Base-by-base conservation (phyloP, 441 rosid species). In the Breynia disticha region DNA sequence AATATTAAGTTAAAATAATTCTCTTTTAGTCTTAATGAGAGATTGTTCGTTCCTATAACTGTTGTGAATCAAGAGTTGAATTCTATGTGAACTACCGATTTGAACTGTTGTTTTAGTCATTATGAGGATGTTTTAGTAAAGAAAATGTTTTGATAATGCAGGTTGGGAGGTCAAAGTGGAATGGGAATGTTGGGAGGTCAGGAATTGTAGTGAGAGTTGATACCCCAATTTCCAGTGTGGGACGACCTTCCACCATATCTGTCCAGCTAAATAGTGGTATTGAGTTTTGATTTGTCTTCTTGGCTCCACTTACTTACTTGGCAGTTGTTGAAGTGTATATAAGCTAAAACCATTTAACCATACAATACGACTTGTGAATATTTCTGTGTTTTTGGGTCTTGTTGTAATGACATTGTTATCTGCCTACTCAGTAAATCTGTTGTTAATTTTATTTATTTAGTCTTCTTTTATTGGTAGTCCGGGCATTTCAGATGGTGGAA, bases 161-260 rank as follows among this genome's bases (percentile, higher is more conserved):
- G 97, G 51, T 73, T 70, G 95, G 97, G 5, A 69, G 96, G 64
- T 90, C 97, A 3, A 90, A 83, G 72, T 84, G 97, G 95, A 87
- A 87, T 50, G 93, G 93, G 12, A 81, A 82, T 69, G 66, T 76
- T 0, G 98, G 96, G 57, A 82, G 78, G 63, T 79, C 88, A 7
- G 96, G 98, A 52, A 35, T 91, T 14, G 97, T 88, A 12, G 47
- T 86, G 55, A 73, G 86, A 69, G 83, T 77, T 39, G 98, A 93
- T 61, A 73, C 86, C 15, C 87, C 95, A 0, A 81, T 88, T 55
- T 72, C 82, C 2, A 63, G 64, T 57, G 74, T 78, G 16, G 83
- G 87, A 20, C 74, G 67, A 39, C 87, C 98, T 37, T 84, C 91
- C 13, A 76, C 78, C 63, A n/a, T n/a, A n/a, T 84, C 97, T 16